Evolutionary conservation across 495 filamentous ascomycete genomes (phyloP), one percentile per base, ranked within the genome.

Genomic region (Cairneyella variabilis): DNA sequence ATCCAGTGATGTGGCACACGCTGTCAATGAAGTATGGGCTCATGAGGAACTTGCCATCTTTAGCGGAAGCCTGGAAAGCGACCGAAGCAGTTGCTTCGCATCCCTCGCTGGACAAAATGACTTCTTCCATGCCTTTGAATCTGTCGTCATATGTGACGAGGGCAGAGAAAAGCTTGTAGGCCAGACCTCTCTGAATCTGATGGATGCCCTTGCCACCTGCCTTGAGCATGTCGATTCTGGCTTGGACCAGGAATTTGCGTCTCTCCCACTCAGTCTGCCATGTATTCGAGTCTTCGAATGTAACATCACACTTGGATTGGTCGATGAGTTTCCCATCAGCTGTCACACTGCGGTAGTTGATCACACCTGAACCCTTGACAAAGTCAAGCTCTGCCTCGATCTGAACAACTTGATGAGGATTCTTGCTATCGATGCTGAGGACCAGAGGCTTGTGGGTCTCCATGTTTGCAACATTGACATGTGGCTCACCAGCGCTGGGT

Each of bases 1-100:
- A 91, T 21, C 88, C 88, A 9, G 84, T 82, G 25, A 86, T 72
- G 58, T 85, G 81, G 56, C 77, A 79, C 37, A 80, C 54, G 37
- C 80, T 84, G 64, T 90, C 87, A 37, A 89, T 85, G 74, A 82
- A 87, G 66, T 83, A 85, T 2, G 86, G 86, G 45, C 79, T 79
- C 49, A 82, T 80, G 54, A 78, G 71, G 68, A 80, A 90, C 47
- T 75, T 79, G 42, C 81, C 86, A 40, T 78, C 76, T 11, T 78
- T 71, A 11, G 76, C 69, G 0, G 66, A 69, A 7, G 71, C 71
- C 49, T 84, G 76, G 66, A 91, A 89, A 42, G 72, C 72, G 40
- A 95, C 79, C 30, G 76, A 69, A 36, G 83, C 80, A 23, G 84
- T 88, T 32, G 87, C 85, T 64, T 92, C 89, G 34, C 82, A 79